Evolutionary conservation across 2,329 filamentous ascomycete genomes (phyloP).

Genomic region (Xylariales sp.): DNA sequence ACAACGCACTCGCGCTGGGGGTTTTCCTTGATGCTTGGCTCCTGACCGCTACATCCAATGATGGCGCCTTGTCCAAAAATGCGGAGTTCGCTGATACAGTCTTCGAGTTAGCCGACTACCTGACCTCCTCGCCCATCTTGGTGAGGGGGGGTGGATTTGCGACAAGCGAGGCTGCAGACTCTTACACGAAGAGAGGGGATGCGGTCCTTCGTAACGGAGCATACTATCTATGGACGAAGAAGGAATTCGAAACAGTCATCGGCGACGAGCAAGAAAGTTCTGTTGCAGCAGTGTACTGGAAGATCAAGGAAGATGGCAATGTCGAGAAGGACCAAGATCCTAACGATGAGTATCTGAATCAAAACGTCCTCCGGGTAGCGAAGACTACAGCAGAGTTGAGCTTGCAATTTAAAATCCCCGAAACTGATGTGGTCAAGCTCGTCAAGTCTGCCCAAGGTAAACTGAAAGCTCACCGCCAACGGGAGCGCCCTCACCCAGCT

Average conservation of each 20-base stretch:
- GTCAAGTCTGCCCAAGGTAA: slow-evolving; percentile 64
- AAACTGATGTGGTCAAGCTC: slow-evolving; percentile 62
- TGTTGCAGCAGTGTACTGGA: slow-evolving; percentile 79
- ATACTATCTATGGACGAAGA: slow-evolving; percentile 89
- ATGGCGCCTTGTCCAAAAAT: too few species aligned
- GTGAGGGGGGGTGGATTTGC: slow-evolving; percentile 70
- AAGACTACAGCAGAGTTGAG: slow-evolving; percentile 65
- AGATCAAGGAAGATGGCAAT: slow-evolving; percentile 79
- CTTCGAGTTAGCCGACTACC: slow-evolving; percentile 80
- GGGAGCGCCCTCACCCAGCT: slow-evolving; percentile 68
- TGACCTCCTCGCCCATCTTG: slow-evolving; percentile 66
- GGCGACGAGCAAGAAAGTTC: slow-evolving; percentile 60
- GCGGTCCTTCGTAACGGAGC: slow-evolving; percentile 83
- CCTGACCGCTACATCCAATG: slow-evolving; percentile 37
- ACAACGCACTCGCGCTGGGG: slow-evolving; percentile 80
- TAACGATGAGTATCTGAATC: slow-evolving; percentile 90
- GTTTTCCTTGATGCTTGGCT: slow-evolving; percentile 86
- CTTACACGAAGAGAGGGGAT: slow-evolving; percentile 67
- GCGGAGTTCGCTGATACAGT: slow-evolving; percentile 73
- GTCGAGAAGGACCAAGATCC: slow-evolving; percentile 77
- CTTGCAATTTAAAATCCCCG: slow-evolving; percentile 67
- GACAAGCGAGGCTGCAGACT: slow-evolving; percentile 88
- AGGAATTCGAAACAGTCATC: slow-evolving; percentile 77
- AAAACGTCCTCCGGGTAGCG: slow-evolving; percentile 77
- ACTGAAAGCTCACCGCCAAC: slow-evolving; percentile 66